Conservation (phyloP, 768 basidiomycete genomes). For the Crucibulum laeve region DNA sequence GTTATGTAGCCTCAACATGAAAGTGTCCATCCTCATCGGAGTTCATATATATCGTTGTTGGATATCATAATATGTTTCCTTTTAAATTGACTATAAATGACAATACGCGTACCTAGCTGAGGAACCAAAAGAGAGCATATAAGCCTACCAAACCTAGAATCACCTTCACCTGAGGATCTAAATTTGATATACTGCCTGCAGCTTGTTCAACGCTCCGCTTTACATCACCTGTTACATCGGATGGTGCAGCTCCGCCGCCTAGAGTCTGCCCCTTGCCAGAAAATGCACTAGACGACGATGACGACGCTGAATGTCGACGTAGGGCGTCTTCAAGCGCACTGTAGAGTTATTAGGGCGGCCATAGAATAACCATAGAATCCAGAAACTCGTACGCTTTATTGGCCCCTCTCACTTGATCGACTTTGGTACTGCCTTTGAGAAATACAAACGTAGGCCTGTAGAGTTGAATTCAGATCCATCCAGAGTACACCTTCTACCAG, state of each 20-base stretch:
- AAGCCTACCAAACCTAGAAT: conserved; percentile 56
- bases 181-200: conserved; percentile 33
- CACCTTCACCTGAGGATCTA: conserved; percentile 68
- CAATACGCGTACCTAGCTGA: conserved; percentile 21
- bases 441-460: conserved; percentile 83
- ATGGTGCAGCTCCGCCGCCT: conserved; percentile 40
- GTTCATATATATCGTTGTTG: neutral
- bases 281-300: conserved; percentile 44
- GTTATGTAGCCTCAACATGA: neutral
- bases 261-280: conserved; percentile 73
- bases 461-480: neutral
- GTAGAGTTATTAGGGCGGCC: conserved; percentile 3
- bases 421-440: conserved; percentile 58
- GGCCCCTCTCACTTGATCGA: conserved; percentile 73
- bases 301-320: conserved; percentile 41
- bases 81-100: neutral
- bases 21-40: neutral
- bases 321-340: conserved; percentile 64
- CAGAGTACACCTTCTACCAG: neutral
- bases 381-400: conserved; percentile 47
- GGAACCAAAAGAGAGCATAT: conserved; percentile 59
- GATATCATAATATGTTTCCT: neutral
- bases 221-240: conserved; percentile 26
- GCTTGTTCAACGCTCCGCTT: conserved; percentile 20
- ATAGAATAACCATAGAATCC: neutral